Base-by-base conservation (phyloP, 2,329 filamentous ascomycete species). In the Huntiella bhutanensis region DNA sequence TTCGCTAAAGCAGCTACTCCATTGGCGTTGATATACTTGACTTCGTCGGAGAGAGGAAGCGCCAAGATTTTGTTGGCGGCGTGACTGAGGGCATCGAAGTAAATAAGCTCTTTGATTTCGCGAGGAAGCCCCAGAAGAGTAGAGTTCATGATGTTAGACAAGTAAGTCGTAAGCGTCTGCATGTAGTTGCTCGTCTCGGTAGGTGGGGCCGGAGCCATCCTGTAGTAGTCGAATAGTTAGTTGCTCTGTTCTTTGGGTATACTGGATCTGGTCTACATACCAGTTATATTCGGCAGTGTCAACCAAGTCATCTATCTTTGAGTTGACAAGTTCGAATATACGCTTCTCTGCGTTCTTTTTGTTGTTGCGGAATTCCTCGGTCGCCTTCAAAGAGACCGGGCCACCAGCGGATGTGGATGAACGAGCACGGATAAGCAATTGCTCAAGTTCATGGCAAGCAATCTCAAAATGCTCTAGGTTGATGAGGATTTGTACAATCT, bases 201-300 rank as follows among this genome's bases (percentile, higher is more conserved):
- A 13, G 79, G 75, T 17, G 75, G 65, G 5, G 69, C 73, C 3
- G 70, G 67, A 2, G 68, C 62, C 52, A 64, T 68, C 69, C 68
- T 71, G 49, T 48, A 59, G 54, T 35, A 17, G 13, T 5, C 35
- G 12, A 3, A 42, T 33, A 1, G 19, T 22, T 22, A 32, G 40
- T 28, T 17, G 5, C 16, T 16, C 8, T 10, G 15, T 40, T 12
- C 15, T 4, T 13, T 7, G 22, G 12, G 13, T 28, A 42, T 15
- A 42, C 40, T 37, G 12, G 38, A 5, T 10, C 5, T 46, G 17
- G 39, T 39, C 5, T 28, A 52, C 63, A 46, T 63, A 77, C 80
- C 91, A 98, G 60, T 96, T 85, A 58, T 98, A 98, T 62, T 98
- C 91, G 32, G 91, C 88, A 0, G 87, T 96, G 55, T 95, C 88